phyloP scores from a whole-genome alignment of 768 basidiomycete species.

The Lactarius tabidus region DNA sequence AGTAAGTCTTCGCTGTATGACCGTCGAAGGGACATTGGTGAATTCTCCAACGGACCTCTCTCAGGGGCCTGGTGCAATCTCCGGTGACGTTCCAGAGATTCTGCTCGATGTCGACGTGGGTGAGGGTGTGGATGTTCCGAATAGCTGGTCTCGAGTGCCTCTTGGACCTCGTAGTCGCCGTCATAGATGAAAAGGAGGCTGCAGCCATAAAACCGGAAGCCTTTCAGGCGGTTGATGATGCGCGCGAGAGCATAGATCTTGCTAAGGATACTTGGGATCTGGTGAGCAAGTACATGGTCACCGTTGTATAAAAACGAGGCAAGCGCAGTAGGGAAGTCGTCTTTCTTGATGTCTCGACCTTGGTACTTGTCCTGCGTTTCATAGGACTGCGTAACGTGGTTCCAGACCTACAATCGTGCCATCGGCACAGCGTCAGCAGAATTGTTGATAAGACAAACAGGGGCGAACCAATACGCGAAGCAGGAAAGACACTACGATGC shows the following conservation, averaged over 20 bases:
- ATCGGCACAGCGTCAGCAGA: constrained; percentile 14
- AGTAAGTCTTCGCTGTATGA: constrained; percentile 79
- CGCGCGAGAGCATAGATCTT: constrained; percentile 92
- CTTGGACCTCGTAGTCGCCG: constrained; percentile 86
- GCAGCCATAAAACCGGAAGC: constrained; percentile 99
- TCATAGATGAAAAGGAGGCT: constrained; percentile 96
- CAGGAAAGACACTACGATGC: constrained; percentile 7
- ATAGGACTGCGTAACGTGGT: constrained; percentile 77
- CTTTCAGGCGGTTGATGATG: constrained; percentile 83
- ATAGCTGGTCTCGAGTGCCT: constrained; percentile 57
- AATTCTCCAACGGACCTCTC: constrained; percentile 1
- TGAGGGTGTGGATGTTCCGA: constrained; percentile 67
- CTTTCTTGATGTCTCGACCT: constrained; percentile 83
- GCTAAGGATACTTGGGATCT: constrained; percentile 86
- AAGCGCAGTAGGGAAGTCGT: constrained; percentile 80
- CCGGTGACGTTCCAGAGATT: constrained; percentile 61
- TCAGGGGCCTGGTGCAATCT: constrained; percentile 17
- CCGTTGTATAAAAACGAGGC: constrained; percentile 85
- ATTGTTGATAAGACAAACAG: not conserved
- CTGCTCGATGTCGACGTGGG: constrained; percentile 64
- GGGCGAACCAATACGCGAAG: not conserved
- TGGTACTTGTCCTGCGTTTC: constrained; percentile 94
- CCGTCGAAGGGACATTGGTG: constrained; percentile 48
- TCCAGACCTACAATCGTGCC: constrained; percentile 71
- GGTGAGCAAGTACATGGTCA: constrained; percentile 76